Percentiles rank a stretch among this genome's conserved stretches.
These are phyloP conservation scores for Aspergillus arachidicola DNA, from an alignment of 2,329 filamentous ascomycete genomes.

Conservation along the genomic window DNA sequence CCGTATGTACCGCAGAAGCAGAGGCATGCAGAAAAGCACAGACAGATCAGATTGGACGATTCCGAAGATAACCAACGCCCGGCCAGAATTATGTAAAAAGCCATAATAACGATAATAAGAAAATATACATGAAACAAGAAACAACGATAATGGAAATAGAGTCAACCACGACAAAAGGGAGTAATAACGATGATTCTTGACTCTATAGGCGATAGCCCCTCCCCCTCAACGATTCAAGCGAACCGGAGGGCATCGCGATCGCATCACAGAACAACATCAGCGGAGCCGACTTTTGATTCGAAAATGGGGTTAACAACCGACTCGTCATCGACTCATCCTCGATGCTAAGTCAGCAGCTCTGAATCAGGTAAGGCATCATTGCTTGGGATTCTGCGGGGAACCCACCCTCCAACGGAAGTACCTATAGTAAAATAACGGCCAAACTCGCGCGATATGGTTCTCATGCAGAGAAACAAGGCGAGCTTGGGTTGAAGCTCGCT, in stretches of 20 bases:
- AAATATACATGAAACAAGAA: not conserved
- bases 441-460: conserved; percentile 8
- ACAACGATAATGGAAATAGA: not conserved
- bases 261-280: not conserved
- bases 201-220: not conserved
- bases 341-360: conserved; percentile 5
- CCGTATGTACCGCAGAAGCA: conserved; percentile 23
- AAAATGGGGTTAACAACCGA: conserved; percentile 2
- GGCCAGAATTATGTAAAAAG: not conserved
- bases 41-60: conserved; percentile 20
- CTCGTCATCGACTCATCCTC: not conserved
- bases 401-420: not conserved
- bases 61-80: not conserved
- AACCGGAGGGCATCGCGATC: not conserved
- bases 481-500: conserved; percentile 13
- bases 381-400: conserved; percentile 7
- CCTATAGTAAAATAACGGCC: conserved; percentile 3
- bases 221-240: not conserved
- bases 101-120: not conserved
- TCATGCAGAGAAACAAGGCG: conserved; percentile 21
- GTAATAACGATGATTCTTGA: not conserved
- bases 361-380: conserved; percentile 22
- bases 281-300: not conserved
- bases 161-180: not conserved
- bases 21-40: conserved; percentile 20